phyloP scores from a whole-genome alignment of 75 land plant genomes.

The Sequoiadendron giganteum region DNA sequence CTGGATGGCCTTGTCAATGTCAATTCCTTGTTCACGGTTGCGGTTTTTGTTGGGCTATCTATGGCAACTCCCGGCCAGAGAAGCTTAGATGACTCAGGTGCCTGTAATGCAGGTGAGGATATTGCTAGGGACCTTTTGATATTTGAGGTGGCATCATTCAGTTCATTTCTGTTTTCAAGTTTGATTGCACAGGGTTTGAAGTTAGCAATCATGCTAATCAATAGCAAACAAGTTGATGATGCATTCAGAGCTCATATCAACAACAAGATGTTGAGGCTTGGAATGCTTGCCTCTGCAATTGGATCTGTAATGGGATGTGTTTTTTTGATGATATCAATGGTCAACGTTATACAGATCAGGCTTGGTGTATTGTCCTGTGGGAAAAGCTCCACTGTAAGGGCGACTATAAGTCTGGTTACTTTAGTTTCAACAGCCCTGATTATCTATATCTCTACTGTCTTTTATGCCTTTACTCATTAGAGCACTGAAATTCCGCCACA shows the following conservation, averaged over 20 bases:
- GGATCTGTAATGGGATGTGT: conserved; percentile 84
- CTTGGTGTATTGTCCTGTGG: conserved; percentile 78
- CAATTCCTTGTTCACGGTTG: conserved; percentile 90
- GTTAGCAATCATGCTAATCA: conserved; percentile 74
- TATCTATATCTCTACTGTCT: conserved; percentile 76
- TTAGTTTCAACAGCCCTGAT: conserved; percentile 67
- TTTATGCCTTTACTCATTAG: conserved; percentile 71
- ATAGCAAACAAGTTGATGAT: conserved; percentile 61
- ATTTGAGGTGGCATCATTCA: conserved; percentile 86
- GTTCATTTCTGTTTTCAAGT: conserved; percentile 92
- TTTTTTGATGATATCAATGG: conserved; percentile 82
- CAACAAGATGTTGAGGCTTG: conserved; percentile 56
- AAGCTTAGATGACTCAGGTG: conserved; percentile 32
- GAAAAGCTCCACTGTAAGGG: conserved; percentile 41
- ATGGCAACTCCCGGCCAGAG: conserved; percentile 53
- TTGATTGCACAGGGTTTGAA: conserved; percentile 93
- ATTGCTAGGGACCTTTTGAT: conserved; percentile 56
- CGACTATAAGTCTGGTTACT: conserved; percentile 49
- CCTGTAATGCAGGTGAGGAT: conserved; percentile 52
- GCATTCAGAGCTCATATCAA: conserved; percentile 56
- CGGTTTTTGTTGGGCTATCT: conserved; percentile 91
- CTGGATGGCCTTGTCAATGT: conserved; percentile 78
- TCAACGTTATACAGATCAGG: conserved; percentile 73
- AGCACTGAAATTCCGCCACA: neutral
- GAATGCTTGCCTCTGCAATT: conserved; percentile 75